Percentiles rank a stretch among this genome's conserved stretches.
phyloP scores from a whole-genome alignment of 179 eudicot genomes.

The Beta macrorhiza region DNA sequence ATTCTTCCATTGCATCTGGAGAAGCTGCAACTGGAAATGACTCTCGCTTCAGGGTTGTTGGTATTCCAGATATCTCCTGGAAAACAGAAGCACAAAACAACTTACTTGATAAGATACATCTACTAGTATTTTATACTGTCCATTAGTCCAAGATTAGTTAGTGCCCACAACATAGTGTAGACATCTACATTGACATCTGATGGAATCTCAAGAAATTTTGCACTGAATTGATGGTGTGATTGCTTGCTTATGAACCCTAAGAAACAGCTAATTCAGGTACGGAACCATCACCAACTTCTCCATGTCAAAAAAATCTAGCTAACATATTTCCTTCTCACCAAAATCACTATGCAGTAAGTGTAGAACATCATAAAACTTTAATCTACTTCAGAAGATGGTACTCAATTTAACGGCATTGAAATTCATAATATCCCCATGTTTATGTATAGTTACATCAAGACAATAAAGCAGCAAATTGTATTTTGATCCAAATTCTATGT shows the following conservation, averaged over 20 bases:
- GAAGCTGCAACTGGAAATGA: conserved; percentile 49
- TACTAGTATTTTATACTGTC: background rate
- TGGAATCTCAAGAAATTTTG: background rate
- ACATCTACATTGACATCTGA: too few species aligned
- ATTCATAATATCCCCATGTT: background rate
- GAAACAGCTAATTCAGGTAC: background rate
- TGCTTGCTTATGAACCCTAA: background rate
- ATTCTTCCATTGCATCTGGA: conserved; percentile 74
- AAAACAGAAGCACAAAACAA: conserved; percentile 1
- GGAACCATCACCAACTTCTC: background rate
- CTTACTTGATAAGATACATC: background rate
- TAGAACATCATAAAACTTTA: too few species aligned
- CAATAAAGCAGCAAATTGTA: background rate
- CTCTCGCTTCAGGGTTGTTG: conserved; percentile 62
- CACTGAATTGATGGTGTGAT: background rate
- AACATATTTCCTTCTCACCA: background rate
- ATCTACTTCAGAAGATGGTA: background rate
- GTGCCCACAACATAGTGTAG: background rate
- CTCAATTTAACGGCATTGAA: background rate
- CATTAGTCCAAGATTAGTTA: too few species aligned
- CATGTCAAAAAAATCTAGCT: background rate
- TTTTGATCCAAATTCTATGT: background rate
- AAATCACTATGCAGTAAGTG: background rate
- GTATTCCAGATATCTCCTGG: conserved; percentile 69
- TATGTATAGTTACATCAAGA: background rate